Base-by-base conservation (phyloP, 1,139 yeast species). In the Hemisphaericaspora subhashii region DNA sequence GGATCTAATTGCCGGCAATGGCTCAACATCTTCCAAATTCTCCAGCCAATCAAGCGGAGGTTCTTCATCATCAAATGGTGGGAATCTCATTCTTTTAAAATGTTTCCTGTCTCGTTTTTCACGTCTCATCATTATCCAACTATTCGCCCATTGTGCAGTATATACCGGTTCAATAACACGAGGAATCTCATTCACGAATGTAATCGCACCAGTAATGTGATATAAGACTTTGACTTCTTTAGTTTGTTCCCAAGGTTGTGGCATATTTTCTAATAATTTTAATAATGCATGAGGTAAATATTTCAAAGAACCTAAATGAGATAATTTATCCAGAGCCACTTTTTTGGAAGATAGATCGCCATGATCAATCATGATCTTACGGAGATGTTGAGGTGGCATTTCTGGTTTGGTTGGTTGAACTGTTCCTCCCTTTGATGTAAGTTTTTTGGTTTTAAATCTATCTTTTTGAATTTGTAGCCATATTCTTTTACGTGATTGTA, bases 1-100 rank as follows among this genome's bases (percentile, higher is more conserved):
- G 46, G 85, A 55, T 45, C 72, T 78, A 22, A 90, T 78, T 0
- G 92, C 74, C 25, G 84, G 90, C 5, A 78, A 71, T 0, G 90
- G 85, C 36, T 84, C 92, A 1, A 81, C 62, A 22, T 80, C 84
- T 44, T 86, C 86, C 15, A 89, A 67, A 51, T 86, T 85, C 44
- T 88, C 95, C 17, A 81, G 56, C 83, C 89, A 92, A 45, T 84
- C 81, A 31, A 90, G 60, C 0, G 95, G 95, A 0, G 97, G 96
- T 57, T 90, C 98, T 57, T 94, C 98, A 56, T 94, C 99, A 61
- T 94, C 98, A 64, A 92, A 89, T 0, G 96, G 92, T 1, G 99
- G 99, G 51, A 92, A 86, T 40, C 89, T 74, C 86, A 92, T 83
- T 51, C 99, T 74, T 52, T 88, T 85, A 62, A 94, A 92, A 57